A percentile compares a stretch with the other conserved stretches of the same genome.
Evolutionary conservation across 2,329 filamentous ascomycete species (phyloP).

Genomic region (Trichoderma polysporum): DNA sequence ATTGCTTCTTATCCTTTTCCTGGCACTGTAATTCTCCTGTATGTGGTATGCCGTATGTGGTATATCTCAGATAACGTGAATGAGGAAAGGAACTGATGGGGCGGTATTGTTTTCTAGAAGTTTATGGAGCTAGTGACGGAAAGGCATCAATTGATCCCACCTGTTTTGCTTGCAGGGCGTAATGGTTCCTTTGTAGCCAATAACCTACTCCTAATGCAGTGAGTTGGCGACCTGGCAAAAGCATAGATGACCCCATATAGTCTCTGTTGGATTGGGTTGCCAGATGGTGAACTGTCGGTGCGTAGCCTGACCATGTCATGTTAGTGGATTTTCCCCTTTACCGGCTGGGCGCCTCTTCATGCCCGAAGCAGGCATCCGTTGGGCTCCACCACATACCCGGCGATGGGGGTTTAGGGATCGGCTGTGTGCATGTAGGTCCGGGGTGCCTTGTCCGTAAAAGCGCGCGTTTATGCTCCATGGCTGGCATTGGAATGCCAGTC

Average conservation of each 20-base stretch:
- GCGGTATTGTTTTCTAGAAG: constrained; percentile 7
- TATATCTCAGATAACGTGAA: background rate
- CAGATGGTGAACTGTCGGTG: constrained; percentile 11
- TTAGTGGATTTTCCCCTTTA: constrained; percentile 22
- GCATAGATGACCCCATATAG: constrained; percentile 9
- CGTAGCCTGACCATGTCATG: constrained; percentile 25
- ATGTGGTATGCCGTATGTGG: background rate
- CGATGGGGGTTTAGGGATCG: constrained; percentile 16
- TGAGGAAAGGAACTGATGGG: background rate
- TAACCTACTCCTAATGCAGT: background rate
- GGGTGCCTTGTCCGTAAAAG: constrained; percentile 14
- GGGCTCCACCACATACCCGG: constrained; percentile 19
- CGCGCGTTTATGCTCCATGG: constrained; percentile 5
- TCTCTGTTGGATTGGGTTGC: constrained; percentile 2
- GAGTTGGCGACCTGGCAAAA: background rate
- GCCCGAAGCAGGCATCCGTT: constrained; percentile 18
- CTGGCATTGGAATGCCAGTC: background rate
- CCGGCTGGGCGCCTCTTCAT: constrained; percentile 16
- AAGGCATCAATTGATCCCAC: background rate
- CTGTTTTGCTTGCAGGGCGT: background rate
- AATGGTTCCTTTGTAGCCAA: background rate
- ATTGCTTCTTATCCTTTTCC: background rate
- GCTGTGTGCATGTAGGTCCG: constrained; percentile 17
- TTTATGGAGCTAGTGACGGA: constrained; percentile 4
- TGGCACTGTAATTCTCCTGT: background rate